phyloP scores from a whole-genome alignment of 805 yeast species.

The Pichia manshurica region DNA sequence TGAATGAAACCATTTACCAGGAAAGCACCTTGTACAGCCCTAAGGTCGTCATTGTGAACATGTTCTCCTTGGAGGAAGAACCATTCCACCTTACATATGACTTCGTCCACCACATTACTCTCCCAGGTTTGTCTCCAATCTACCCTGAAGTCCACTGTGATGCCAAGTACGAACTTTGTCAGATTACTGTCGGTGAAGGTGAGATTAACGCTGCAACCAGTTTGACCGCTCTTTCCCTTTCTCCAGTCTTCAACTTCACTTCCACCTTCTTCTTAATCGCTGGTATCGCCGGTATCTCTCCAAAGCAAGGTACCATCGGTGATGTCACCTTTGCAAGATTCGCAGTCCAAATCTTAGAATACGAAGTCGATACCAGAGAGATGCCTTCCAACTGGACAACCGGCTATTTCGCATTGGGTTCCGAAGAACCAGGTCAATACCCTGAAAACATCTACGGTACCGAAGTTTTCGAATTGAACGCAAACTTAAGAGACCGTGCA shows the following conservation, averaged over 20 bases:
- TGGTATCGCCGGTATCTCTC: slow-evolving; percentile 65
- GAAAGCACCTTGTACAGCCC: slow-evolving; percentile 38
- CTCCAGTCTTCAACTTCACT: slow-evolving; percentile 50
- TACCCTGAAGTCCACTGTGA: slow-evolving; percentile 55
- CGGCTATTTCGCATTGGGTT: slow-evolving; percentile 54
- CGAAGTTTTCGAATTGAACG: slow-evolving; percentile 60
- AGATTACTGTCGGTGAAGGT: slow-evolving; percentile 63
- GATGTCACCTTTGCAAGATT: slow-evolving; percentile 55
- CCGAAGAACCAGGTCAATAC: slow-evolving; percentile 42
- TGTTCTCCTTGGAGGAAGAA: slow-evolving; percentile 48
- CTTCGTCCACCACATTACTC: slow-evolving; percentile 47
- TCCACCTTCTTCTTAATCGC: slow-evolving; percentile 58
- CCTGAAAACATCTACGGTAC: slow-evolving; percentile 57
- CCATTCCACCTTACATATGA: slow-evolving; percentile 47
- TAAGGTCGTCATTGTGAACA: slow-evolving; percentile 47
- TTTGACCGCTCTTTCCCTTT: slow-evolving; percentile 46
- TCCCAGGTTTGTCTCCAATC: slow-evolving; percentile 62
- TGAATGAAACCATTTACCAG: slow-evolving; percentile 19
- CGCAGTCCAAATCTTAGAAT: slow-evolving; percentile 57
- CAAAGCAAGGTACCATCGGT: slow-evolving; percentile 50
- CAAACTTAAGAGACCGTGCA: slow-evolving; percentile 52
- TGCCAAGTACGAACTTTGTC: slow-evolving; percentile 48
- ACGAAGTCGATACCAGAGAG: slow-evolving; percentile 50
- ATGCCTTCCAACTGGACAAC: slow-evolving; percentile 49
- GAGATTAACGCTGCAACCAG: slow-evolving; percentile 63